Conservation (phyloP, 2,329 filamentous ascomycete genomes). For the Paraconiothyrium sp. region DNA sequence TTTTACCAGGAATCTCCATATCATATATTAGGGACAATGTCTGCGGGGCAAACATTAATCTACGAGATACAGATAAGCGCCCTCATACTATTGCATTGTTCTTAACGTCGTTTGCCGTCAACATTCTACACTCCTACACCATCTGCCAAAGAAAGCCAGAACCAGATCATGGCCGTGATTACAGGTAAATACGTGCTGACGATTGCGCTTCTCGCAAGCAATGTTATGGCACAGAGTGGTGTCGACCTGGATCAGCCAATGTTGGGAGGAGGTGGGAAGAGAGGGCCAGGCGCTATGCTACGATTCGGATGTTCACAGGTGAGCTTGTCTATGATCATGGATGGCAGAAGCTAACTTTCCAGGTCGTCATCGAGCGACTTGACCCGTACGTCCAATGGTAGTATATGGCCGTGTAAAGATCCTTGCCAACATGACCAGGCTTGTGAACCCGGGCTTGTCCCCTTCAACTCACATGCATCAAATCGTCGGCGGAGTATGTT, state of each 20-base stretch:
- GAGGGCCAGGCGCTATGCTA: conserved; percentile 31
- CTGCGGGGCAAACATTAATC: background rate
- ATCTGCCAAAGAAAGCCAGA: background rate
- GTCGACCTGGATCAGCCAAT: conserved; percentile 30
- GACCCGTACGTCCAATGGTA: conserved; percentile 25
- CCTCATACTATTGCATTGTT: background rate
- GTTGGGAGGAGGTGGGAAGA: conserved; percentile 26
- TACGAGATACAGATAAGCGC: background rate
- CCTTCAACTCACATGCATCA: conserved; percentile 35
- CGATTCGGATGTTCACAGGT: conserved; percentile 34
- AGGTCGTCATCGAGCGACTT: conserved; percentile 31
- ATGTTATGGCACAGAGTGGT: conserved; percentile 24
- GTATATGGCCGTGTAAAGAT: background rate
- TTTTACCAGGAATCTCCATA: background rate
- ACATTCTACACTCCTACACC: background rate
- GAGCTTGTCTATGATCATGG: background rate
- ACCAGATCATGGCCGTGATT: conserved; percentile 12
- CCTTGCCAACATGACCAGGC: conserved; percentile 20
- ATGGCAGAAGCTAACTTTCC: conserved; percentile 6
- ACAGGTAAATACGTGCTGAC: background rate
- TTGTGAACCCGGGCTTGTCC: conserved; percentile 29
- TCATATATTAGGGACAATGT: background rate
- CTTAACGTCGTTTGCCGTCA: background rate
- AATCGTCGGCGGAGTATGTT: conserved; percentile 29
- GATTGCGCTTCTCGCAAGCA: conserved; percentile 6